A percentile compares a stretch with the other conserved stretches of the same genome.
Evolutionary conservation across 371 early-diverging fungal species (phyloP).

Genomic region (Apophysomyces sp.): DNA sequence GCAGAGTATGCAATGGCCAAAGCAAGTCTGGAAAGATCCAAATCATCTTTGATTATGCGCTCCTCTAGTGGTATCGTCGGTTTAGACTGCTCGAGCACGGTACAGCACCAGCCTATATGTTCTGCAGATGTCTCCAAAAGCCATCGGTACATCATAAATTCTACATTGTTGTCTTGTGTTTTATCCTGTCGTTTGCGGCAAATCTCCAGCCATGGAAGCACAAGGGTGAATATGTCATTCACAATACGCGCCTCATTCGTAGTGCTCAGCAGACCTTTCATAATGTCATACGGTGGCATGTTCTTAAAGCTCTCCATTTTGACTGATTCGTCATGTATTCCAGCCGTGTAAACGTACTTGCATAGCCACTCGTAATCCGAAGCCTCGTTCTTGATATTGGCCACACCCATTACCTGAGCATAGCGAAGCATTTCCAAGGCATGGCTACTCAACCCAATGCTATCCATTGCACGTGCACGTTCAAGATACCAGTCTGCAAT

Average conservation of each 20-base stretch:
- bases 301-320: constrained; percentile 35
- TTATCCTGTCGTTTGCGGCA: constrained; percentile 16
- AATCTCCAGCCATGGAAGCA: constrained; percentile 59
- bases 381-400: constrained; percentile 42
- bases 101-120: constrained; percentile 57
- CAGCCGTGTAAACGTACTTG: constrained; percentile 56
- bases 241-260: constrained; percentile 46
- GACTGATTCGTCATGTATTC: constrained; percentile 24
- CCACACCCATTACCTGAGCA: constrained; percentile 54
- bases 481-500: constrained; percentile 64
- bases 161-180: constrained; percentile 11
- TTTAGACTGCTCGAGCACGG: constrained; percentile 57
- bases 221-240: constrained; percentile 48
- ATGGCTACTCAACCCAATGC: constrained; percentile 49
- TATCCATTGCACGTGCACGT: constrained; percentile 57
- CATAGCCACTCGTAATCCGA: constrained; percentile 60
- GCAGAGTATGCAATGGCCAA: constrained; percentile 57
- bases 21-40: constrained; percentile 55
- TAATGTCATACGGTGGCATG: constrained; percentile 51
- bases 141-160: constrained; percentile 46
- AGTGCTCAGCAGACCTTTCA: constrained; percentile 47
- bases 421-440: constrained; percentile 57
- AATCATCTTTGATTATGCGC: constrained; percentile 60
- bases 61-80: constrained; percentile 54
- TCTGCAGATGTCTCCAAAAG: constrained; percentile 29